Percentiles rank a stretch among this genome's conserved stretches.
These are phyloP conservation scores for Irpex lacteus DNA, from an alignment of 1,284 basidiomycete species.

Conservation along the genomic window DNA sequence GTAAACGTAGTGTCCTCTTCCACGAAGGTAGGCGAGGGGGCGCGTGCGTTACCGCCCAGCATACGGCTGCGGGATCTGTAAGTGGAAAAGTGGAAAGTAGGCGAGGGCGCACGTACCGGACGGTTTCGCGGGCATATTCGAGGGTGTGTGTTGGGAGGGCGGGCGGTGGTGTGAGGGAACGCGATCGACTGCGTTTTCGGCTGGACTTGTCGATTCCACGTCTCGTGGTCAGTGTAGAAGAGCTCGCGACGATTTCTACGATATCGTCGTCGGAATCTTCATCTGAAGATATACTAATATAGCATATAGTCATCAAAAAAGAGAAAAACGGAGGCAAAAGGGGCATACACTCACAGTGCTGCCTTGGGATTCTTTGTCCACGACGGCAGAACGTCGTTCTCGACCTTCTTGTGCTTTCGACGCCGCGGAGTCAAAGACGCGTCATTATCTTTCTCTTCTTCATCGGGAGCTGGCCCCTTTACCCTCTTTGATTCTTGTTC, in stretches of 20 bases:
- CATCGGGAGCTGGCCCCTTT: slow-evolving; percentile 17
- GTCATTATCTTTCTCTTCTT: slow-evolving; percentile 24
- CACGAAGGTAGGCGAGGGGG: slow-evolving; percentile 40
- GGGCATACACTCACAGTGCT: slow-evolving; percentile 21
- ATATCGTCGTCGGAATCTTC: slow-evolving; percentile 41
- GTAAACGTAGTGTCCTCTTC: slow-evolving; percentile 40
- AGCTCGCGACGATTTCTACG: slow-evolving; percentile 15
- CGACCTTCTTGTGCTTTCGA: slow-evolving; percentile 30
- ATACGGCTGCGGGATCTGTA: background rate
- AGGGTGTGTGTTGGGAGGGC: slow-evolving; percentile 48
- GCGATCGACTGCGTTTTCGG: slow-evolving; percentile 53
- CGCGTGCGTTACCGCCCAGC: slow-evolving; percentile 24
- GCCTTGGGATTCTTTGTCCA: slow-evolving; percentile 25
- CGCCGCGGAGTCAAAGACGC: slow-evolving; percentile 33
- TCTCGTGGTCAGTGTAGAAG: background rate
- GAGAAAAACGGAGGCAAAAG: background rate
- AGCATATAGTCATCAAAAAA: slow-evolving; percentile 8
- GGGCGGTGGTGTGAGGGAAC: slow-evolving; percentile 73
- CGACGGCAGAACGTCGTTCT: slow-evolving; percentile 17
- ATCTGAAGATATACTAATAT: slow-evolving; percentile 39
- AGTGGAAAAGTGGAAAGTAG: background rate
- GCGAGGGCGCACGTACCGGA: slow-evolving; percentile 44
- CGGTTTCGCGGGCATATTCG: slow-evolving; percentile 49
- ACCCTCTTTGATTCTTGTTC: slow-evolving; percentile 18
- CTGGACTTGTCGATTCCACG: slow-evolving; percentile 31